phyloP scores from a whole-genome alignment of 2,329 filamentous ascomycete genomes.

The Hawksworthiomyces lignivorus region DNA sequence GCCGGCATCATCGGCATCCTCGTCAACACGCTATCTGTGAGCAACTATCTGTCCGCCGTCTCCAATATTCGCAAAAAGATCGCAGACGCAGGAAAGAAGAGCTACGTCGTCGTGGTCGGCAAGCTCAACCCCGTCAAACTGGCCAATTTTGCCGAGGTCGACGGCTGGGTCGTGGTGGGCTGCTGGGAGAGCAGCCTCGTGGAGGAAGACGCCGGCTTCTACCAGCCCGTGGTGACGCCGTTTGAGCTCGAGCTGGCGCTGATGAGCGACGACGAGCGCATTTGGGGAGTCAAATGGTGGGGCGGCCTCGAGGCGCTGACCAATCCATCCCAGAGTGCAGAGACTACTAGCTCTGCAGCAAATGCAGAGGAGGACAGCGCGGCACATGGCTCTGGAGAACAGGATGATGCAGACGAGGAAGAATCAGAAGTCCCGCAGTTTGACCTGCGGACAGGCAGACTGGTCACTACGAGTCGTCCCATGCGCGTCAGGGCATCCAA shows the following conservation, averaged over 20 bases:
- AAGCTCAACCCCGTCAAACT: slow-evolving; percentile 94
- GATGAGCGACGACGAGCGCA: slow-evolving; percentile 62
- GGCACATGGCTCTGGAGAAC: slow-evolving; percentile 14
- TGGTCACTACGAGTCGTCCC: slow-evolving; percentile 71
- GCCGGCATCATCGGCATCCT: slow-evolving; percentile 85
- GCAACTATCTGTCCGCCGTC: slow-evolving; percentile 80
- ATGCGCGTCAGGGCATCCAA: slow-evolving; percentile 41
- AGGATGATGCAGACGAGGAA: slow-evolving; percentile 36
- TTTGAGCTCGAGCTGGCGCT: slow-evolving; percentile 82
- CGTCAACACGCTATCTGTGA: slow-evolving; percentile 89
- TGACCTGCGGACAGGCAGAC: slow-evolving; percentile 79
- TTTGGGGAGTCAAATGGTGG: slow-evolving; percentile 87
- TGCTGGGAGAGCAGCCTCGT: slow-evolving; percentile 96
- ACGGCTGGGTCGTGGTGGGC: slow-evolving; percentile 93
- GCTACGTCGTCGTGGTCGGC: slow-evolving; percentile 91
- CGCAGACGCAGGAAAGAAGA: slow-evolving; percentile 77
- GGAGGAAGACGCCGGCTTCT: slow-evolving; percentile 76
- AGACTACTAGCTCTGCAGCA: slow-evolving; percentile 18
- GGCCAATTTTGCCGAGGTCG: slow-evolving; percentile 92
- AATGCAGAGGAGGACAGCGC: slow-evolving; percentile 14
- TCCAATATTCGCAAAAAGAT: slow-evolving; percentile 67
- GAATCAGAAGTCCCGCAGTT: slow-evolving; percentile 83
- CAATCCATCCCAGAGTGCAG: slow-evolving; percentile 15
- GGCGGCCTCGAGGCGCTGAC: slow-evolving; percentile 68
- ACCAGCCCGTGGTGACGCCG: slow-evolving; percentile 84